Base-by-base conservation (phyloP, 2,329 filamentous ascomycete species). In the Stylonectria norvegica region DNA sequence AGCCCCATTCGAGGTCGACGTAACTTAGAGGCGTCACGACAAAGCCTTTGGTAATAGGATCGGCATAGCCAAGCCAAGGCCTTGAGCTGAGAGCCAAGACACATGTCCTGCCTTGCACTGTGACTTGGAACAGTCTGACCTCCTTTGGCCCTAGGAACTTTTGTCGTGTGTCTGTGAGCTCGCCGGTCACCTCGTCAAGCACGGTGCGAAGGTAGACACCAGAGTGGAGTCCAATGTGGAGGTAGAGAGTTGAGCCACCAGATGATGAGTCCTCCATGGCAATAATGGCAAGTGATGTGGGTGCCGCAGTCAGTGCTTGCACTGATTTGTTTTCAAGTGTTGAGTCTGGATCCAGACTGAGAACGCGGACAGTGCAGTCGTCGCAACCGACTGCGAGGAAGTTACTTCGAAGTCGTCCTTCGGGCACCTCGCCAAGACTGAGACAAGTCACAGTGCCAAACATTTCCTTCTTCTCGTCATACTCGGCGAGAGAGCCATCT, bases 331-430 rank as follows among this genome's bases (percentile, higher is more conserved):
- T 93, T 63, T 95, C 89, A 9, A 98, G 71, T 0, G 89, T 95
- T 3, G 87, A 86, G 50, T 96, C 90, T 0, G 89, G 89, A 57
- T 94, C 89, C 20, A 96, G 70, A 57, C 89, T 95, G 39, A 95
- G 76, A 38, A 98, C 89, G 38, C 93, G 86, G 38, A 98, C 93
- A 1, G 93, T 97, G 43, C 88, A 89, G 65, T 99, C 93, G 57
- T 96, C 93, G 60, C 91, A 97, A 5, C 94, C 94, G 31, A 99
- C 91, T 30, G 94, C 94, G 38, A 97, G 74, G 68, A 94, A 98
- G 2, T 88, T 89, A 62, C 90, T 95, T 61, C 94, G 78, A 29
- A 91, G 72, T 34, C 89, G 83, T 19, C 94, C 93, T 65, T 94
- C 86, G 0, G 93, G 91, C 11, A 97, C 89, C 38, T 93, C 86